Evolutionary conservation across 75 land plant genomes (phyloP), one percentile per base, ranked within the genome.

Genomic region (Pseudotsuga menziesii): DNA sequence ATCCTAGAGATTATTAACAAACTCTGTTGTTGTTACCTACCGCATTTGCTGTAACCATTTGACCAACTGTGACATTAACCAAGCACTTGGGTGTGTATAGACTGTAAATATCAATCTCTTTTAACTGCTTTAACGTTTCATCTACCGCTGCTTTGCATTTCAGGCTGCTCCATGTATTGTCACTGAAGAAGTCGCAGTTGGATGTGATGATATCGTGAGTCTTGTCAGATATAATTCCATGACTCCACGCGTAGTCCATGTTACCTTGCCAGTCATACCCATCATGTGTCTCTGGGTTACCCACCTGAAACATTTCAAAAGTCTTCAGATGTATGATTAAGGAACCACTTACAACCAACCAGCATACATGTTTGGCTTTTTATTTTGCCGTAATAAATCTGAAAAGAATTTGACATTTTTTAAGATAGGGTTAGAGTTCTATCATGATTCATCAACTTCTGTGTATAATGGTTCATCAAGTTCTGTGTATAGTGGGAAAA

Each of bases 231-330:
- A 89, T 85, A 78, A 89, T 78, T 2, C 87, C 91, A 77, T 89
- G 91, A 61, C 86, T 87, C 91, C 91, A 87, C 32, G 85, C 88
- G 62, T 87, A 90, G 59, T 87, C 89, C 82, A 89, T 83, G 82
- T 83, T 72, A 80, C 85, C 58, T 69, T 87, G 66, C 79, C 85
- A 54, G 82, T 89, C 57, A 12, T 85, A 74, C 17, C 74, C 82
- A 77, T 85, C 79, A 23, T 80, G 79, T 56, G 88, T 85, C 75
- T 84, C 85, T 17, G 92, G 88, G 79, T 90, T 90, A 5, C 92
- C 92, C 76, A 90, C 71, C 89, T 87, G 79, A 14, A 77, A 60
- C 17, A 16, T 19, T 41, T 19, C 22, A 60, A 67, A n/a, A 26
- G 3, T 23, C 1, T 32, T 11, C 16, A 32, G 15, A 62, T 36